Evolutionary conservation across 345 rosid genomes (phyloP), one percentile per base, ranked within the genome.

Genomic region (Noccaea caerulescens): DNA sequence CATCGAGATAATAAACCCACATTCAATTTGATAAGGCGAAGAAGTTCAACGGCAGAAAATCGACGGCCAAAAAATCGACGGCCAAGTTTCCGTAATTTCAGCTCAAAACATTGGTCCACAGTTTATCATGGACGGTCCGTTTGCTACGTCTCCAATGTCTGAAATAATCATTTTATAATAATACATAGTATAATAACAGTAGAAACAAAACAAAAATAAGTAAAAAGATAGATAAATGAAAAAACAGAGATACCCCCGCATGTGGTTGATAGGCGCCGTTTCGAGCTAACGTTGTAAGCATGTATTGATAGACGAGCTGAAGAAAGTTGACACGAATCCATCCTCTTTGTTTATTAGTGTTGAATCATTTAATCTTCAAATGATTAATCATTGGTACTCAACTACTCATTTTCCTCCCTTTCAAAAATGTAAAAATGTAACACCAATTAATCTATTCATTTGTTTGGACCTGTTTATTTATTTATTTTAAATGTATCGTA

Each of bases 81-180:
- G 75, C 71, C 74, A 55, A 55, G 75, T 76, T 69, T 39, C 75
- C 79, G 75, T 69, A 76, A 76, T 76, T 69, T 69, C 37, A 69
- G 79, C 79, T 62, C 59, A 32, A 69, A 63, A 69, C 70, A 69
- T 38, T 71, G 76, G 79, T 69, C 75, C 79, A 68, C 71, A 69
- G 47, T 38, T 56, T 41, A 54, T 69, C 71, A 76, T 56, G 66
- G 75, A 69, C 75, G 71, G 71, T 76, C 71, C 70, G 38, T 55
- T 46, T 76, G 66, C 69, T 45, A 44, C 37, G 33, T 32, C 56
- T 67, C 38, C 67, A 33, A 18, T 62, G 34, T 47, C 10, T 6
- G 13, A 38, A 41, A 65, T 47, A 58, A 58, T 68, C 34, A 52
- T 44, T 61, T 60, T 52, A 14, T 52, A 67, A 14, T 52, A 67